These are phyloP conservation scores for Eucalyptus paniculata DNA, from an alignment of 345 rosid species.

Conservation along the genomic window DNA sequence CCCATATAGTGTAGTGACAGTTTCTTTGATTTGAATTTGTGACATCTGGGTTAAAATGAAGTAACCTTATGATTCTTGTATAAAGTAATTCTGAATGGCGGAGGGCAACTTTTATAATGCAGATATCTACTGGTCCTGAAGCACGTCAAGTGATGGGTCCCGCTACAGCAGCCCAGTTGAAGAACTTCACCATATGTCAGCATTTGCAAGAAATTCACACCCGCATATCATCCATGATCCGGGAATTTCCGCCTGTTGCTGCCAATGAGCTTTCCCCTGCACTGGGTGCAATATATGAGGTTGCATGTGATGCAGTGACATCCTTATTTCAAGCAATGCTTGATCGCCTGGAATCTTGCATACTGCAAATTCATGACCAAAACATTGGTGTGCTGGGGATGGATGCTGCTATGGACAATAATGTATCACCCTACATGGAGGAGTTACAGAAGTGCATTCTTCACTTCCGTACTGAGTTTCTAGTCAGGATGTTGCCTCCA, in stretches of 20 bases:
- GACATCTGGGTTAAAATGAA: not conserved
- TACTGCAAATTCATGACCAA: constrained; percentile 88
- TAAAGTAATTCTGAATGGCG: not conserved
- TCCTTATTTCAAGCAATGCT: constrained; percentile 88
- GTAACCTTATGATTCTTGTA: not conserved
- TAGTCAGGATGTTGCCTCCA: constrained; percentile 73
- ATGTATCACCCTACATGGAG: constrained; percentile 94
- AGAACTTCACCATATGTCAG: constrained; percentile 82
- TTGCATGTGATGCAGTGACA: constrained; percentile 85
- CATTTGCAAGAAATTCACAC: constrained; percentile 90
- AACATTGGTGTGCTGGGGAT: constrained; percentile 58
- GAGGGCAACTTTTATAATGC: constrained; percentile 12
- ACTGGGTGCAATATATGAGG: constrained; percentile 63
- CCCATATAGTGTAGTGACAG: not conserved
- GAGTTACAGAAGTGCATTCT: constrained; percentile 82
- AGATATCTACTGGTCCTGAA: constrained; percentile 97
- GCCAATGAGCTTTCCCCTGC: constrained; percentile 73
- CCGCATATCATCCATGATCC: constrained; percentile 55
- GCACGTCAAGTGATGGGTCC: constrained; percentile 82
- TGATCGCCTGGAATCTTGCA: constrained; percentile 83
- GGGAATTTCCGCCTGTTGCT: constrained; percentile 64
- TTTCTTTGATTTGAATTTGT: not conserved
- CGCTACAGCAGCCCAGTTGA: constrained; percentile 78
- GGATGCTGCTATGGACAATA: constrained; percentile 82
- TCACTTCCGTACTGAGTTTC: constrained; percentile 83